Conservation (phyloP, 2,329 filamentous ascomycete genomes). For the Trichophyton rubrum region DNA sequence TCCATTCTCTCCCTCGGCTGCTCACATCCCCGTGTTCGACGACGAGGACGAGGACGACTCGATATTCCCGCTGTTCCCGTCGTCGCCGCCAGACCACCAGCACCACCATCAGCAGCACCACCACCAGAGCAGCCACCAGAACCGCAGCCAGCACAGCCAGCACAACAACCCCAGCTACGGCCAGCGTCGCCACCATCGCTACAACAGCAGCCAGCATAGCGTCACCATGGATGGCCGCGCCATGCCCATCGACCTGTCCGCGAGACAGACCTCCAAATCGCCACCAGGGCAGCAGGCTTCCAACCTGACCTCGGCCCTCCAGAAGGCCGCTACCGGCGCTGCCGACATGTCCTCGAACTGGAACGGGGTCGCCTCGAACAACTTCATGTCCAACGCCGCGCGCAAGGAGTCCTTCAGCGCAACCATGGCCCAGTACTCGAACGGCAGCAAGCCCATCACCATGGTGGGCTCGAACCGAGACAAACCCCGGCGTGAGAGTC, state of each 20-base stretch:
- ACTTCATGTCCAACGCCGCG: constrained; percentile 28
- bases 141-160: not conserved
- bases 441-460: constrained; percentile 49
- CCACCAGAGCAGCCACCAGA: constrained; percentile 15
- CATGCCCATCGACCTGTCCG: constrained; percentile 48
- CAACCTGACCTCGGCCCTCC: constrained; percentile 50
- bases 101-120: not conserved
- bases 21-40: constrained; percentile 11
- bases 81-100: constrained; percentile 19
- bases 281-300: constrained; percentile 49
- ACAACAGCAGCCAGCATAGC: constrained; percentile 2
- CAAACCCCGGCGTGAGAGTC: constrained; percentile 45
- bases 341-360: constrained; percentile 34
- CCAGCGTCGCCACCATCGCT: constrained; percentile 1
- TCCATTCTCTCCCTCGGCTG: constrained; percentile 8
- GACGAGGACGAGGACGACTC: constrained; percentile 23
- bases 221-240: constrained; percentile 41
- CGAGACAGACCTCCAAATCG: constrained; percentile 44
- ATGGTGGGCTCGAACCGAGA: constrained; percentile 39
- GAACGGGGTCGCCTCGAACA: constrained; percentile 25
- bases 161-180: no score
- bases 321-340: constrained; percentile 35
- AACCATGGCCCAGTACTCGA: constrained; percentile 42
- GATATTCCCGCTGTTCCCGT: constrained; percentile 30
- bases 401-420: constrained; percentile 45